A percentile compares a stretch with the other conserved stretches of the same genome.
Evolutionary conservation across 805 yeast genomes (phyloP).

Genomic region (Metschnikowia amazonensis): DNA sequence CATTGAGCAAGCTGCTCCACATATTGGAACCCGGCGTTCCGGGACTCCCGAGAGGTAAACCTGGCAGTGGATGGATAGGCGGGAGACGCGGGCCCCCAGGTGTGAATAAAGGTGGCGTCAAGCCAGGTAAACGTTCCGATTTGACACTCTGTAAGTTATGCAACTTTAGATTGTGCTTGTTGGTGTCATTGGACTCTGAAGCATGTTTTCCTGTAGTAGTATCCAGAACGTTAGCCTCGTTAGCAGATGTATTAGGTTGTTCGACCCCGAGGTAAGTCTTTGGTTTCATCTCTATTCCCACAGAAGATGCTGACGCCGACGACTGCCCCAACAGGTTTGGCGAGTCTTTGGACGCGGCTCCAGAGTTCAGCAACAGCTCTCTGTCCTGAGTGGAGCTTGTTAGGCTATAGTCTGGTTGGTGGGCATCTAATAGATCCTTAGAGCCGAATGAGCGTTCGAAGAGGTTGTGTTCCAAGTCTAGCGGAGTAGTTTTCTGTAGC

Average conservation of each 20-base stretch:
- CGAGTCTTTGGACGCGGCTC: constrained; percentile 6
- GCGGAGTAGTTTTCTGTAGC: constrained; percentile 40
- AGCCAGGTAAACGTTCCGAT: constrained; percentile 27
- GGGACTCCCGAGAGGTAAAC: constrained; percentile 38
- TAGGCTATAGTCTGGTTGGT: constrained; percentile 1
- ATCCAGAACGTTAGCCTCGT: neutral
- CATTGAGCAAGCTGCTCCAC: constrained; percentile 47
- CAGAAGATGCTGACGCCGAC: constrained; percentile 9
- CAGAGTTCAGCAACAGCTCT: constrained; percentile 5
- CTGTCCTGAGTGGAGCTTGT: neutral
- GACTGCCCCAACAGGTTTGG: constrained; percentile 6
- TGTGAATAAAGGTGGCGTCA: constrained; percentile 49
- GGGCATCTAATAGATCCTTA: constrained; percentile 32
- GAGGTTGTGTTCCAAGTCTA: constrained; percentile 90
- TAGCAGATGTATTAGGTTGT: neutral
- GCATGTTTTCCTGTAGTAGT: neutral
- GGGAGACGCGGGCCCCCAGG: constrained; percentile 62
- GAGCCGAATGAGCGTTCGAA: constrained; percentile 92
- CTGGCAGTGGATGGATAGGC: constrained; percentile 47
- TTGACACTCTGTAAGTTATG: constrained; percentile 30
- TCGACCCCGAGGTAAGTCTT: constrained; percentile 4
- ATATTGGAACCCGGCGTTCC: constrained; percentile 50
- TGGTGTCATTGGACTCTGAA: constrained; percentile 13
- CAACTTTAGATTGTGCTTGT: constrained; percentile 34
- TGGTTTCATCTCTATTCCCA: constrained; percentile 11